phyloP scores from a whole-genome alignment of 2,329 filamentous ascomycete genomes.

The Ophiostoma himal-ulmi region DNA sequence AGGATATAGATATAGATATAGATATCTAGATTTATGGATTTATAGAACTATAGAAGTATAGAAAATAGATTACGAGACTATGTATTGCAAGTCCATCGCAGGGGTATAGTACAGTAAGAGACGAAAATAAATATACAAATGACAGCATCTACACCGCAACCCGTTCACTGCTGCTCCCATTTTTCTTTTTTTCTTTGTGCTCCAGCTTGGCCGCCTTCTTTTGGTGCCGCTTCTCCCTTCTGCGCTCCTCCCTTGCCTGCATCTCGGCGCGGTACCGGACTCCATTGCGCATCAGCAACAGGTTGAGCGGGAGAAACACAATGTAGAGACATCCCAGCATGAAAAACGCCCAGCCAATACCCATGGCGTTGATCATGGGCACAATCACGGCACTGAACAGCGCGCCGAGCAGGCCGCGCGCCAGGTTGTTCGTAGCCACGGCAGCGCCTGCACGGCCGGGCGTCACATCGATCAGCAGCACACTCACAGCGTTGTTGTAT shows the following conservation, averaged over 20 bases:
- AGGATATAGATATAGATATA: not conserved
- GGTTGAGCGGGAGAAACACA: slow-evolving; percentile 37
- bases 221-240: slow-evolving; percentile 8
- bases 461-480: slow-evolving; percentile 52
- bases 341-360: slow-evolving; percentile 46
- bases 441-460: slow-evolving; percentile 48
- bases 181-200: not conserved
- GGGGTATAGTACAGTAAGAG: not conserved
- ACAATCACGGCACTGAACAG: slow-evolving; percentile 47
- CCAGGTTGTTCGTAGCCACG: slow-evolving; percentile 52
- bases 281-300: slow-evolving; percentile 40
- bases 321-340: slow-evolving; percentile 42
- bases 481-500: slow-evolving; percentile 48
- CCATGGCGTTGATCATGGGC: slow-evolving; percentile 41
- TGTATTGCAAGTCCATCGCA: not conserved
- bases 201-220: not conserved
- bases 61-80: not conserved
- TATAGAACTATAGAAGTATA: not conserved
- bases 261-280: slow-evolving; percentile 38
- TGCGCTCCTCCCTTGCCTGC: not conserved
- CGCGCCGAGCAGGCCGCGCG: slow-evolving; percentile 51
- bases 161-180: not conserved
- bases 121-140: not conserved
- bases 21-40: not conserved
- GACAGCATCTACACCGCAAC: not conserved